Evolutionary conservation across 2,329 filamentous ascomycete species (phyloP), one percentile per base, ranked within the genome.

Genomic region (Teratosphaeria gauchensis): DNA sequence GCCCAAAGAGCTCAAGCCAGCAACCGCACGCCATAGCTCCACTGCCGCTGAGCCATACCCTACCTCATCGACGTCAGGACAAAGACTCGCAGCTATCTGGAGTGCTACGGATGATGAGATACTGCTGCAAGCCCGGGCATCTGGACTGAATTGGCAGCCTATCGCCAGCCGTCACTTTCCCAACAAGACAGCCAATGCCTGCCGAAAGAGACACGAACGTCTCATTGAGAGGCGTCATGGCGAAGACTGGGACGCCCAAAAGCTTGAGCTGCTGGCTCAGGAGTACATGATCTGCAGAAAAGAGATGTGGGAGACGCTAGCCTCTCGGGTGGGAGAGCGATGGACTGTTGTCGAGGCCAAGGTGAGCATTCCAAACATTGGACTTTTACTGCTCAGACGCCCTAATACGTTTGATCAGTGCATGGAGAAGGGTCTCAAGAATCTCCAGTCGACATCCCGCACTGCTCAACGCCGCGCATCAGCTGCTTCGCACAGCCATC

Each of bases 161-260:
- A 94, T 95, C 69, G 86, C 90, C 66, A 79, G 80, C 61, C 83
- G 81, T 62, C 84, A 90, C 74, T 95, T 95, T 71, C 87, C 86
- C 1, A 80, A 75, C 71, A 95, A 95, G 77, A 81, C 80, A 12
- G 75, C 87, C 59, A 94, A 94, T 71, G 91, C 91, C 19, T 95
- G 90, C 75, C 88, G 90, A 63, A 95, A 95, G 76, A 84, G 90
- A 58, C 90, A 95, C 68, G 90, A 95, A 75, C 82, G 90, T 48
- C 77, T 95, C 64, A 86, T 92, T 80, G 88, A 92, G 75, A 84
- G 86, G 64, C 70, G 78, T 70, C 84, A 85, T 59, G 83, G 85
- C 54, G 86, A 90, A 66, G 87, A 92, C 68, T 94, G 89, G 86
- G 88, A 92, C 67, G 82, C 82, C 21, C 78, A 85, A 64, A 89